Base-by-base conservation (phyloP, 495 filamentous ascomycete genomes). In the Darksidea phi region DNA sequence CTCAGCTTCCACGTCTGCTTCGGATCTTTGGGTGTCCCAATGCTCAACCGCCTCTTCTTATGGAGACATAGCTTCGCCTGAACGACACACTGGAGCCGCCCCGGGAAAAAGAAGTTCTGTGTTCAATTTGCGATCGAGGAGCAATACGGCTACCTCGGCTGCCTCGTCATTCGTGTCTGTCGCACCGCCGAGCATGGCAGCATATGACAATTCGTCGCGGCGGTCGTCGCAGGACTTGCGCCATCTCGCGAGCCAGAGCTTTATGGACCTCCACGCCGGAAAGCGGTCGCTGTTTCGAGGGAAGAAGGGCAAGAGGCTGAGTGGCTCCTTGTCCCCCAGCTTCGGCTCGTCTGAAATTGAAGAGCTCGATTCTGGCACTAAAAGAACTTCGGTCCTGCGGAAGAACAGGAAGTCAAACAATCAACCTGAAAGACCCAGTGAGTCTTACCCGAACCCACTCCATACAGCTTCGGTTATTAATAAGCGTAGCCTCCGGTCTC, bases 401-500 rank as follows among this genome's bases (percentile, higher is more conserved):
- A 68, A 68, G 43, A 24, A 48, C 18, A 52, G 56, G 49, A 58
- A 48, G 32, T 24, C 7, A 11, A 38, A 17, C 8, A 34, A 61
- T 53, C 48, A 32, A 24, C 49, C 57, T 7, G 56, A 62, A 23
- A 43, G 46, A 18, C 49, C 66, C n/a, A 43, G 66, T 64, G 46
- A 34, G 66, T 62, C 6, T 43, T 17, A 51, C 28, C 43, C 6
- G 12, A 37, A 18, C 1, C 23, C 20, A 6, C 26, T 54, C 26
- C 18, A 10, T 26, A 12, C 11, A 37, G 15, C 17, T 37, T 45
- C 18, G n/a, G 18, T 58, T 8, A 59, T 41, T n/a, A 42, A 41
- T 46, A 76, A 73, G 74, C 56, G 72, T 75, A 62, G 73, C 76
- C 26, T 56, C 75, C 48, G 76, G 78, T 61, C 76, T 74, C 42